Evolutionary conservation across 495 filamentous ascomycete species (phyloP).

Genomic region (Bombardia bombarda): DNA sequence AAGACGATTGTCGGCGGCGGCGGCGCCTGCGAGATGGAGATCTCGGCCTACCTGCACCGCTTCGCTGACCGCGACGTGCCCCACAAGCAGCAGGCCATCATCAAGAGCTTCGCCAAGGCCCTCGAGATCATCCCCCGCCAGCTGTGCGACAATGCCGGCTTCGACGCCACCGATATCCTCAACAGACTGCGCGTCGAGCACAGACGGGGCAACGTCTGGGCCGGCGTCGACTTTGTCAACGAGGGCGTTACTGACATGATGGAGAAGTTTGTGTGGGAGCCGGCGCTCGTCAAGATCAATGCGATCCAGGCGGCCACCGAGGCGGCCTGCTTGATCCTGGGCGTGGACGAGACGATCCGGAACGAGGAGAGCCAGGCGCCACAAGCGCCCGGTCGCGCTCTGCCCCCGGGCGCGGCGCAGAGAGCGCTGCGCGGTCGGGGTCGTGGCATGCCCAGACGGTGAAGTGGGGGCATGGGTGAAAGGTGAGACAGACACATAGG

Average conservation of each 20-base stretch:
- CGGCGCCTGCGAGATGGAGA: constrained; percentile 93
- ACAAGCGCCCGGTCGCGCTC: constrained; percentile 64
- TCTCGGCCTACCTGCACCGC: constrained; percentile 83
- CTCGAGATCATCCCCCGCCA: constrained; percentile 95
- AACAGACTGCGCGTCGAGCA: constrained; percentile 94
- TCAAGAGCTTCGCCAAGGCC: constrained; percentile 96
- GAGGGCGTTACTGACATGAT: constrained; percentile 92
- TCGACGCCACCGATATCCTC: constrained; percentile 95
- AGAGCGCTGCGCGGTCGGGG: constrained; percentile 81
- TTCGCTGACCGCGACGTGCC: constrained; percentile 87
- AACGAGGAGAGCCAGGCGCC: constrained; percentile 85
- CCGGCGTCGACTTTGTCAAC: constrained; percentile 87
- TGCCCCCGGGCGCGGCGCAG: constrained; percentile 91
- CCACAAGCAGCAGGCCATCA: constrained; percentile 92
- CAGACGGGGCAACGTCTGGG: constrained; percentile 82
- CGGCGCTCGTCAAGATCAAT: constrained; percentile 91
- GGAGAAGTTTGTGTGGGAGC: constrained; percentile 93
- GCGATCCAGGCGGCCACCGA: constrained; percentile 94
- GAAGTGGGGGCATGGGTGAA: constrained; percentile 10
- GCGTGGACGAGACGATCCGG: constrained; percentile 95
- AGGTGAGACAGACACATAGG: too few relatives aligned
- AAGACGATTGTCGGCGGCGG: constrained; percentile 90
- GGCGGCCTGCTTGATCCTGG: constrained; percentile 87
- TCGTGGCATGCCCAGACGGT: constrained; percentile 85
- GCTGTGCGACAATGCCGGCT: constrained; percentile 95